Conservation (phyloP, 768 basidiomycete species). For the Russula earlei region DNA sequence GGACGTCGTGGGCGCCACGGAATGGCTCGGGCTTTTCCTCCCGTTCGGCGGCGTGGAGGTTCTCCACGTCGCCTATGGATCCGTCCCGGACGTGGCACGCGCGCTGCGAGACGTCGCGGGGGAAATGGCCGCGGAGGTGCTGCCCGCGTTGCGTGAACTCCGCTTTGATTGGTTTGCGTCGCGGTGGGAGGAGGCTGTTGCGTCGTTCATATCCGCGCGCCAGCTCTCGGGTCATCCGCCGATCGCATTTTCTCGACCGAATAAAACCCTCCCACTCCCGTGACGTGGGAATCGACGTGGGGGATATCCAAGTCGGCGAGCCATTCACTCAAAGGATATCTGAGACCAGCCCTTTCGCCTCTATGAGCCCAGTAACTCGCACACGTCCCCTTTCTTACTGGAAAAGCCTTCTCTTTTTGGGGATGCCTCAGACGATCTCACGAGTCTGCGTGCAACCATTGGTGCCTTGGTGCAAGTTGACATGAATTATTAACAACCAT, state of each 20-base stretch:
- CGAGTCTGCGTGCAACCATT: too few relatives aligned
- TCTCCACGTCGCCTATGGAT: neutral
- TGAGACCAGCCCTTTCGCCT: too few relatives aligned
- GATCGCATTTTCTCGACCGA: neutral
- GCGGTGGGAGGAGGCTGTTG: neutral
- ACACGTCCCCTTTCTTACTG: too few relatives aligned
- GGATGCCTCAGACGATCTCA: too few relatives aligned
- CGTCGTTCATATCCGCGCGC: neutral
- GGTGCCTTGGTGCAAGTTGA: too few relatives aligned
- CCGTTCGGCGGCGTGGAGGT: neutral
- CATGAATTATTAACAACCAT: too few relatives aligned
- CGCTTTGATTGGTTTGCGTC: constrained; percentile 1
- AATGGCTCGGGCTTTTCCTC: neutral
- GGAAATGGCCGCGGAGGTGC: neutral
- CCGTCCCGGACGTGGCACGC: neutral
- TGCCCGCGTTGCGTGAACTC: constrained; percentile 1
- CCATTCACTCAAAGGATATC: too few relatives aligned
- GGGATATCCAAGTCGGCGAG: too few relatives aligned
- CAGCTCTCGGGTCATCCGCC: neutral
- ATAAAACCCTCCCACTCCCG: neutral
- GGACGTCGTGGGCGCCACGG: neutral
- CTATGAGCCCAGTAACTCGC: too few relatives aligned
- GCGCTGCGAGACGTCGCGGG: neutral
- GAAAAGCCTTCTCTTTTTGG: too few relatives aligned
- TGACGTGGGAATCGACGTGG: too few relatives aligned